These are phyloP conservation scores for Chaetomium cochliodes DNA, from an alignment of 495 filamentous ascomycete species.

Conservation along the genomic window DNA sequence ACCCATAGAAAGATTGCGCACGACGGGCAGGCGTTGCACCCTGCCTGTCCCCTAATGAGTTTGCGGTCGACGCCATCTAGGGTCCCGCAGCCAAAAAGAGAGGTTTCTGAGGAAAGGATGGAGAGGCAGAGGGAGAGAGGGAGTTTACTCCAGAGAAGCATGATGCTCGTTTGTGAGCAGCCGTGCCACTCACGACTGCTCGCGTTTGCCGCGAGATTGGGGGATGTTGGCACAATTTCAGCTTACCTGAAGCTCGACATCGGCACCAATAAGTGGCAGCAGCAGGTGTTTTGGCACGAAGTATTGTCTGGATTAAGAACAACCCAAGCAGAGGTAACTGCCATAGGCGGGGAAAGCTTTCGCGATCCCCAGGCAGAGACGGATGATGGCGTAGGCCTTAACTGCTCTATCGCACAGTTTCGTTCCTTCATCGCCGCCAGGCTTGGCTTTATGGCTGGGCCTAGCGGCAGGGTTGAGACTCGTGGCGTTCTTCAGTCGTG, in stretches of 20 bases:
- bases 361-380: background rate
- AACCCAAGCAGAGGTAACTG: background rate
- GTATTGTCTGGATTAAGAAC: conserved; percentile 4
- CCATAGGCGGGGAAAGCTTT: background rate
- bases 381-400: conserved; percentile 8
- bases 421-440: background rate
- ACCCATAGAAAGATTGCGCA: conserved; percentile 23
- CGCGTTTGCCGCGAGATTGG: background rate
- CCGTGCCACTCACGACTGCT: background rate
- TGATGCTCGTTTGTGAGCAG: background rate
- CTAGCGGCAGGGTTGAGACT: background rate
- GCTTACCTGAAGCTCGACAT: background rate
- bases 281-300: background rate
- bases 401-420: conserved; percentile 4
- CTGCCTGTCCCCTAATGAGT: conserved; percentile 8
- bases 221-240: background rate
- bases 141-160: background rate
- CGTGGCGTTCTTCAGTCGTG: conserved; percentile 11
- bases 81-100: conserved; percentile 2
- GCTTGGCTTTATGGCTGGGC: background rate
- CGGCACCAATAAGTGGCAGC: background rate
- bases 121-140: background rate
- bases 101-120: background rate
- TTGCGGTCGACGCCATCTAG: background rate
- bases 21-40: background rate